Evolutionary conservation across 306 rosid species (phyloP), one percentile per base, ranked within the genome.

Genomic region (Coriaria nepalensis): DNA sequence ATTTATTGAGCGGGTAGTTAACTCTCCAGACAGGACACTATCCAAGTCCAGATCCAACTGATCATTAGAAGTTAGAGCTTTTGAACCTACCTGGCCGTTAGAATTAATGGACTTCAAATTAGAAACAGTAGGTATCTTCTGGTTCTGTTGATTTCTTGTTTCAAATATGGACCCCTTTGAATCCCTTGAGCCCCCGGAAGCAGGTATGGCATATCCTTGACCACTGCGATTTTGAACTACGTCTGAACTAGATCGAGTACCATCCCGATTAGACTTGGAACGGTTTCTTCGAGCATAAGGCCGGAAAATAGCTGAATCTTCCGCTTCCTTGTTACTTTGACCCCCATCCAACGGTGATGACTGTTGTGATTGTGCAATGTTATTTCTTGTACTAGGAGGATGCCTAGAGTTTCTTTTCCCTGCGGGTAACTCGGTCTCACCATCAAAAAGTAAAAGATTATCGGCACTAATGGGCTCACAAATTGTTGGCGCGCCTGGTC

Each of bases 281-380:
- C 96, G 78, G 62, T 79, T 80, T 65, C 99, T 80, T 67, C 99
- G 94, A 41, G 94, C 87, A 73, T 92, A 92, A 56, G 96, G 99
- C 45, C 93, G 83, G 60, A 92, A 66, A 57, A 92, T 76, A 36
- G 96, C 88, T 8, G 88, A 92, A 66, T 92, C 99, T 59, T 92
- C 99, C 0, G 86, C 70, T 64, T 92, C 99, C 76, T 86, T 92
- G 52, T 79, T 73, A 68, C 80, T 86, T 55, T 73, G 87, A 65
- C 75, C 71, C 61, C 82, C 85, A 38, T 79, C 96, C 78, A 85
- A 71, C 60, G 68, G 87, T 35, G 94, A 92, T 53, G 94, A 92
- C 61, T 80, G 96, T 65, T 82, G 96, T 7, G 93, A 86, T 64
- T 74, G 93, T 71, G 72, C 67, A 50, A 76, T 43, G 38, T 63